Conservation (phyloP, 805 yeast species). For the Starmerella stigmatis region DNA sequence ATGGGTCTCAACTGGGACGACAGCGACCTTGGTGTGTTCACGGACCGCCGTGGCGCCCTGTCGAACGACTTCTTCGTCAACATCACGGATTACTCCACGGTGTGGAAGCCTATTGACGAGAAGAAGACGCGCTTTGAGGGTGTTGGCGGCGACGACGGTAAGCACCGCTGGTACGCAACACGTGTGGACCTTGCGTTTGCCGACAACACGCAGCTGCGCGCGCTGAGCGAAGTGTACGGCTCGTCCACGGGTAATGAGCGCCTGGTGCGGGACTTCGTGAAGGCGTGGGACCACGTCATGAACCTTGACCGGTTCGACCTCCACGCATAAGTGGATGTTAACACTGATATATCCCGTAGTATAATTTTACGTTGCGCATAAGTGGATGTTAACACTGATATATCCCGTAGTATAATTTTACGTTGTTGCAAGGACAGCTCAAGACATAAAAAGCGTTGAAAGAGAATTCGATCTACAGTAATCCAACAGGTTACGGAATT, state of each 20-base stretch:
- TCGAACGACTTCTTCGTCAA: slow-evolving; percentile 21
- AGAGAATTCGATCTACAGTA: too few relatives aligned
- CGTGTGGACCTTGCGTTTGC: slow-evolving; percentile 19
- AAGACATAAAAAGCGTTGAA: too few relatives aligned
- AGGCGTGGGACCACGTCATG: slow-evolving; percentile 22
- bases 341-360: too few relatives aligned
- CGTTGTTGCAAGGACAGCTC: too few relatives aligned
- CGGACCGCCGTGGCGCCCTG: slow-evolving; percentile 13
- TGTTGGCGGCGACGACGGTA: slow-evolving; percentile 15
- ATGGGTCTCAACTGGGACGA: slow-evolving; percentile 19
- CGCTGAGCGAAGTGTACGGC: slow-evolving; percentile 18
- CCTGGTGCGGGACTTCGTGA: slow-evolving; percentile 17
- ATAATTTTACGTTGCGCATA: too few relatives aligned
- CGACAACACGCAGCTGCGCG: slow-evolving; percentile 18
- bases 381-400: too few relatives aligned
- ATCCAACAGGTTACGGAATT: too few relatives aligned
- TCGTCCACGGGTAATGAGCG: slow-evolving; percentile 9
- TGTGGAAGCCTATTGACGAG: slow-evolving; percentile 19
- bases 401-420: too few relatives aligned
- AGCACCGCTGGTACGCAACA: slow-evolving; percentile 18
- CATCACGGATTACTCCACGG: slow-evolving; percentile 12
- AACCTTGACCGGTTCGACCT: slow-evolving; percentile 21
- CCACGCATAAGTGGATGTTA: too few relatives aligned
- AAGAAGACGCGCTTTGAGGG: slow-evolving; percentile 19
- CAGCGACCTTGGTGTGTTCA: slow-evolving; percentile 17